phyloP scores from a whole-genome alignment of 1,284 basidiomycete genomes.

The Phenoliferia sp. region DNA sequence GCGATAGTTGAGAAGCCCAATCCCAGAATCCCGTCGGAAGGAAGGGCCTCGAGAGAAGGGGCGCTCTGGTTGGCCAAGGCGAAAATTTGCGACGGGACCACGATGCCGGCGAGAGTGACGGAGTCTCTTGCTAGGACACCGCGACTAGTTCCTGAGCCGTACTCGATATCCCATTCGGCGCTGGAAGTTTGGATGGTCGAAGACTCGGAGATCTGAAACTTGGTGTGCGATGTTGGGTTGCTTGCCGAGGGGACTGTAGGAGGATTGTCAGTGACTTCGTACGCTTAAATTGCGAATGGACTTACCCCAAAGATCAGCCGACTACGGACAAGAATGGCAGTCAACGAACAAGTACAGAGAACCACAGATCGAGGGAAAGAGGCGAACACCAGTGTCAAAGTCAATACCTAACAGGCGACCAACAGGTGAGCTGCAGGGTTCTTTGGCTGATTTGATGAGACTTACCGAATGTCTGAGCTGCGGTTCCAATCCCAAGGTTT shows the following conservation, averaged over 20 bases:
- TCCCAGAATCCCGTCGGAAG: conserved; percentile 13
- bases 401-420: not conserved
- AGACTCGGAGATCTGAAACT: conserved; percentile 11
- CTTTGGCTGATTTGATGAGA: not conserved
- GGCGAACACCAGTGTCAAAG: conserved; percentile 26
- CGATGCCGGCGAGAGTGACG: conserved; percentile 20
- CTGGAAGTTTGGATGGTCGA: conserved; percentile 19
- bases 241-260: conserved; percentile 10
- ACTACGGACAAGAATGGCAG: not conserved
- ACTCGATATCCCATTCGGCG: conserved; percentile 26
- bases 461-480: conserved; percentile 18
- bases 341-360: not conserved
- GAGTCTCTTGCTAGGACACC: conserved; percentile 28
- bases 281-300: not conserved
- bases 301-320: not conserved
- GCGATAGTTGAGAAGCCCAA: conserved; percentile 31
- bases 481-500: conserved; percentile 19
- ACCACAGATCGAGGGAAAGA: not conserved
- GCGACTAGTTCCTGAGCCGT: conserved; percentile 13
- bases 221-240: conserved; percentile 19
- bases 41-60: conserved; percentile 18
- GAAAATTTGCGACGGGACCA: conserved; percentile 24
- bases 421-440: not conserved
- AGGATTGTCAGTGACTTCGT: not conserved
- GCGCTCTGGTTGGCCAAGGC: conserved; percentile 27